These are phyloP conservation scores for Mycena epipterygia DNA, from an alignment of 768 basidiomycete species.

Conservation along the genomic window DNA sequence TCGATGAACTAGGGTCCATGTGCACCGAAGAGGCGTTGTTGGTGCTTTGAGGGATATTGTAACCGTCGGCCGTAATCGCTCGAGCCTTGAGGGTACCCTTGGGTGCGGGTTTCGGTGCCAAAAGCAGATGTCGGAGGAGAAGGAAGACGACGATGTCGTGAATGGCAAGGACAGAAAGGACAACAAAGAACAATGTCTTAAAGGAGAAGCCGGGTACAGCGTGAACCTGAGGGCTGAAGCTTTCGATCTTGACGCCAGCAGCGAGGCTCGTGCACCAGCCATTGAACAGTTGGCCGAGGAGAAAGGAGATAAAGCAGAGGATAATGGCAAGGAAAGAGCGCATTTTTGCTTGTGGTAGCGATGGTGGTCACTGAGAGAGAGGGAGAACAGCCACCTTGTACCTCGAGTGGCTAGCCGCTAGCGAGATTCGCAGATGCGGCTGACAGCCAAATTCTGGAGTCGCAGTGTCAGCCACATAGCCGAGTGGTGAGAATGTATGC, in stretches of 20 bases:
- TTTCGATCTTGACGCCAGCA: background rate
- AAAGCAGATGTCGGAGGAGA: background rate
- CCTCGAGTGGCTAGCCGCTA: too few relatives aligned
- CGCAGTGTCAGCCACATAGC: too few relatives aligned
- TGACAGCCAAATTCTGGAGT: too few relatives aligned
- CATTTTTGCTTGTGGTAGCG: background rate
- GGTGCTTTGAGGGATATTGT: too few relatives aligned
- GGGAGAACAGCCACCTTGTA: too few relatives aligned
- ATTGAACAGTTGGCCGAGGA: background rate
- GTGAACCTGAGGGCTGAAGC: background rate
- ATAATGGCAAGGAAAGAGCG: background rate
- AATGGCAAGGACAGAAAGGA: background rate
- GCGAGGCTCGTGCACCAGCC: background rate
- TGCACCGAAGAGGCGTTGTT: too few relatives aligned
- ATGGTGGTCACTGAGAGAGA: slow-evolving; percentile 1
- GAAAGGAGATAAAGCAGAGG: background rate
- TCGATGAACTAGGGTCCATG: too few relatives aligned
- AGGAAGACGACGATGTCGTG: background rate
- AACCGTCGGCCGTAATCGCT: too few relatives aligned
- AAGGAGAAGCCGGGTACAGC: background rate
- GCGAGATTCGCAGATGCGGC: too few relatives aligned
- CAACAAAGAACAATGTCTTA: background rate
- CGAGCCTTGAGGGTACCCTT: too few relatives aligned
- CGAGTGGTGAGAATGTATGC: too few relatives aligned
- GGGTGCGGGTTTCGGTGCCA: background rate